A percentile compares a stretch with the other conserved stretches of the same genome.
These are phyloP conservation scores for Astrephomene gubernaculifera DNA, from an alignment of 139 green algal genomes.

Conservation along the genomic window DNA sequence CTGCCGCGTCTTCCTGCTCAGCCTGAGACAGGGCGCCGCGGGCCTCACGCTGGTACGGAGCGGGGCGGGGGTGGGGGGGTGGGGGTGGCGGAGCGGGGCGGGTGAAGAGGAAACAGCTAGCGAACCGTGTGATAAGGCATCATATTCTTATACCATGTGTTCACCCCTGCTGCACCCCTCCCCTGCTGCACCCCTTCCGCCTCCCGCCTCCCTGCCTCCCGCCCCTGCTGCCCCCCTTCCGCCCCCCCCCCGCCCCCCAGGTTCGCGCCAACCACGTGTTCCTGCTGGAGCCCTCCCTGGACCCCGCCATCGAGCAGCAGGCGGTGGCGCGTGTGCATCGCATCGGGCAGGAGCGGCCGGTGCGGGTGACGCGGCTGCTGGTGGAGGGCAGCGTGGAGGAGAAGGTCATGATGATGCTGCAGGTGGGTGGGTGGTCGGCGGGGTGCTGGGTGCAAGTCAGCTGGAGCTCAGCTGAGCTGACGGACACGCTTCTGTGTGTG, in stretches of 20 bases:
- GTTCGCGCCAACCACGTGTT: slow-evolving; percentile 75
- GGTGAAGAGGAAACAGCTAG: too few relatives aligned
- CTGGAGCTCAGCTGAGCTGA: too few relatives aligned
- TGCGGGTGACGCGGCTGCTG: slow-evolving; percentile 64
- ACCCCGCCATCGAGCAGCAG: slow-evolving; percentile 86
- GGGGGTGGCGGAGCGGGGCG: not conserved
- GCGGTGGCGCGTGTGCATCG: slow-evolving; percentile 83
- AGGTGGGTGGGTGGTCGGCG: too few relatives aligned
- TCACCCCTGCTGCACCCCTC: not conserved
- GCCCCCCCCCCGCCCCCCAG: not conserved
- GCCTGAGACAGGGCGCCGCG: slow-evolving; percentile 57
- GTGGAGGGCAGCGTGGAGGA: slow-evolving; percentile 69
- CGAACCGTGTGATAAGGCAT: not conserved
- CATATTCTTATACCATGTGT: not conserved
- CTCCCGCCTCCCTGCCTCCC: not conserved
- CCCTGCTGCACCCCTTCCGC: not conserved
- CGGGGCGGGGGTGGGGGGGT: not conserved
- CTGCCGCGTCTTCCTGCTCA: slow-evolving; percentile 71
- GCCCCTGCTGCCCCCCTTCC: not conserved
- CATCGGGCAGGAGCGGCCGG: slow-evolving; percentile 75
- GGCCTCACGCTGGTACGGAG: slow-evolving; percentile 69
- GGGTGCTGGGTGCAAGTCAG: too few relatives aligned
- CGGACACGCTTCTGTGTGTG: too few relatives aligned
- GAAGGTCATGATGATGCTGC: slow-evolving; percentile 65
- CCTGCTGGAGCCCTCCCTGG: slow-evolving; percentile 77